Percentiles rank a stretch among this genome's conserved stretches.
Conservation (phyloP, 1,284 basidiomycete genomes). For the Marasmius oreades region DNA sequence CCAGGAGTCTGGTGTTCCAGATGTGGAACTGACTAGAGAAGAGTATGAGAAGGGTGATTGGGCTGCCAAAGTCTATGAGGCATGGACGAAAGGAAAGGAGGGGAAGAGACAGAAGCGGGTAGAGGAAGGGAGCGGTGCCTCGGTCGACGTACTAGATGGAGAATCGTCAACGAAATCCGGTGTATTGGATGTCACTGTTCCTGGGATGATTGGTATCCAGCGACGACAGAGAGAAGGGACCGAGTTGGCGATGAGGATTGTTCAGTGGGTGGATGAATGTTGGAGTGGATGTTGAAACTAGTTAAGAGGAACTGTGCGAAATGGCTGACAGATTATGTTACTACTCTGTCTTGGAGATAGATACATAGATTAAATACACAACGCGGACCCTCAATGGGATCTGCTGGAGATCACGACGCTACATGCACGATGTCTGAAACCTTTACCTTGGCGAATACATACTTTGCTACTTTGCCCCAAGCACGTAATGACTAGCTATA, state of each 20-base stretch:
- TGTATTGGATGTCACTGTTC: neutral
- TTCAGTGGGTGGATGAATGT: slow-evolving; percentile 43
- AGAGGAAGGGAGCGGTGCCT: slow-evolving; percentile 1
- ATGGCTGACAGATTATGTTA: neutral
- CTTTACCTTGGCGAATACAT: too few species aligned
- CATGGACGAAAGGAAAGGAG: slow-evolving; percentile 44
- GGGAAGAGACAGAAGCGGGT: slow-evolving; percentile 38
- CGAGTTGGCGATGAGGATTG: slow-evolving; percentile 45
- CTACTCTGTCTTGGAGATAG: too few species aligned
- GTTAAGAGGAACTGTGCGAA: neutral
- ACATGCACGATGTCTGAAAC: too few species aligned
- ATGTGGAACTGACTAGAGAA: slow-evolving; percentile 58
- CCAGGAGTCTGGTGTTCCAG: slow-evolving; percentile 46
- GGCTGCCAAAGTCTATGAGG: slow-evolving; percentile 53
- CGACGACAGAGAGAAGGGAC: slow-evolving; percentile 39
- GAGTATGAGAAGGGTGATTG: slow-evolving; percentile 70
- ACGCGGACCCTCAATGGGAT: too few species aligned
- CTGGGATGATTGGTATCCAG: slow-evolving; percentile 23
- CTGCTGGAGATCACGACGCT: too few species aligned
- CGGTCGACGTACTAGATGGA: neutral
- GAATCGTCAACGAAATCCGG: neutral
- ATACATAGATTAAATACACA: too few species aligned
- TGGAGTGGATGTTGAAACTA: slow-evolving; percentile 7
- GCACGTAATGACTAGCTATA: too few species aligned
- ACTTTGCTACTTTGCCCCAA: too few species aligned